Evolutionary conservation across 129 eudicot species (phyloP).

Genomic region (Centrapalus pauciflorus): DNA sequence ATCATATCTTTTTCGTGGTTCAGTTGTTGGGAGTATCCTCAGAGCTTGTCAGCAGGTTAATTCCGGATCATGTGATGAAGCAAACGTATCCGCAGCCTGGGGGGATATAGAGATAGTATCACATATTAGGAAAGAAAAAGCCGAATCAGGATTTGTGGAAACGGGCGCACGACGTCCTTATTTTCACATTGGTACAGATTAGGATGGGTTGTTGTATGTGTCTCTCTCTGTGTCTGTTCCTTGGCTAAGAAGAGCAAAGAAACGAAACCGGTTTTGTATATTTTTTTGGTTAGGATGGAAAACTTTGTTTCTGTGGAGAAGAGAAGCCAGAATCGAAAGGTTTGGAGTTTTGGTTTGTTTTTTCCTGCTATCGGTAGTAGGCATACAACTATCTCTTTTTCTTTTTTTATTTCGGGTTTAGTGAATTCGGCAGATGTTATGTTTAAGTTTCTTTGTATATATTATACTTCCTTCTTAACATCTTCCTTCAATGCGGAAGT

Average conservation of each 20-base stretch:
- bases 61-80: conserved; percentile 75
- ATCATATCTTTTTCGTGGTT: background rate
- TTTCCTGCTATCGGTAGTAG: conserved; percentile 3
- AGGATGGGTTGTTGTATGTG: conserved; percentile 11
- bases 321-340: conserved; percentile 21
- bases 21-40: conserved; percentile 78
- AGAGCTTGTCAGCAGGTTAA: conserved; percentile 67
- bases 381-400: conserved; percentile 5
- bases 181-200: background rate
- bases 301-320: conserved; percentile 18
- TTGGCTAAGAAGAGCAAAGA: background rate
- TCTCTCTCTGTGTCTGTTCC: conserved; percentile 1
- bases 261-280: conserved; percentile 23
- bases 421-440: conserved; percentile 7
- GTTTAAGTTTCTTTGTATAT: conserved; percentile 27
- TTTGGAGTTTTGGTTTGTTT: conserved; percentile 29
- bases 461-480: too few species aligned
- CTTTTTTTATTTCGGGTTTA: background rate
- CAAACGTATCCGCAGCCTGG: conserved; percentile 64
- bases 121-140: background rate
- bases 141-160: conserved; percentile 4
- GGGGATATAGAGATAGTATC: conserved; percentile 30
- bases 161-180: background rate
- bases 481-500: too few species aligned
- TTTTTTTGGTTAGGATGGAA: conserved; percentile 13